These are phyloP conservation scores for Chaetomium strumarium DNA, from an alignment of 2,329 filamentous ascomycete genomes.

Conservation along the genomic window DNA sequence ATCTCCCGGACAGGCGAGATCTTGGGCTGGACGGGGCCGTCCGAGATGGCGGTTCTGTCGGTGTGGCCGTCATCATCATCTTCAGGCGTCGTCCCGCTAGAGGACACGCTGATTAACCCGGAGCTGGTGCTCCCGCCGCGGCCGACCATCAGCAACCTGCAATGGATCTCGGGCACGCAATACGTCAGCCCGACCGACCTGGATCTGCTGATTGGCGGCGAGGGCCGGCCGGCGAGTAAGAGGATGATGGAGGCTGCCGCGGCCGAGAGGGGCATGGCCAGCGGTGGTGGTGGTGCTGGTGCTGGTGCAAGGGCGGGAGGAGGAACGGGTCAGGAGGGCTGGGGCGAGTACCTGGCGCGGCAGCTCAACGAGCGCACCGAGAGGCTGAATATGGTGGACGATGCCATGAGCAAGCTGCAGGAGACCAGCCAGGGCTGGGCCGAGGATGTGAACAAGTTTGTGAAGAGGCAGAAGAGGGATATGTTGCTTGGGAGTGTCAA, in stretches of 20 bases:
- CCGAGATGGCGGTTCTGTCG: conserved; percentile 75
- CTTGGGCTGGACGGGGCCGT: conserved; percentile 82
- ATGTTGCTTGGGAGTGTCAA: conserved; percentile 66
- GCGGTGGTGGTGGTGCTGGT: conserved; percentile 31
- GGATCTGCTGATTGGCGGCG: conserved; percentile 83
- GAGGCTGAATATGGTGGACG: conserved; percentile 73
- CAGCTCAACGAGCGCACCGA: conserved; percentile 89
- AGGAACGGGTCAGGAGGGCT: conserved; percentile 49
- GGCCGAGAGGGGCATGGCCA: conserved; percentile 56
- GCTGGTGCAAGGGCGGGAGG: conserved; percentile 22
- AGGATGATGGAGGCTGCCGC: conserved; percentile 77
- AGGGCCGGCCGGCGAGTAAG: conserved; percentile 81
- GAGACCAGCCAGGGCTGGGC: conserved; percentile 78
- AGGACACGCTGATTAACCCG: conserved; percentile 77
- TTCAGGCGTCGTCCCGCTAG: conserved; percentile 58
- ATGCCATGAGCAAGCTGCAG: conserved; percentile 77
- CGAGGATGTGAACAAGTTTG: conserved; percentile 81
- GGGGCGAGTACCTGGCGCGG: conserved; percentile 75
- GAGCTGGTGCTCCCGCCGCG: conserved; percentile 67
- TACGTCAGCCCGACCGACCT: conserved; percentile 82
- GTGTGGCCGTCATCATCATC: conserved; percentile 78
- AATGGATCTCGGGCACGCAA: conserved; percentile 96
- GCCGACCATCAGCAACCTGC: conserved; percentile 88
- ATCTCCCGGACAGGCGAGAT: conserved; percentile 77
- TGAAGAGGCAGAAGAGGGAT: conserved; percentile 81